Conservation (phyloP, 139 green algal genomes). For the Chlamydomonas sp. region DNA sequence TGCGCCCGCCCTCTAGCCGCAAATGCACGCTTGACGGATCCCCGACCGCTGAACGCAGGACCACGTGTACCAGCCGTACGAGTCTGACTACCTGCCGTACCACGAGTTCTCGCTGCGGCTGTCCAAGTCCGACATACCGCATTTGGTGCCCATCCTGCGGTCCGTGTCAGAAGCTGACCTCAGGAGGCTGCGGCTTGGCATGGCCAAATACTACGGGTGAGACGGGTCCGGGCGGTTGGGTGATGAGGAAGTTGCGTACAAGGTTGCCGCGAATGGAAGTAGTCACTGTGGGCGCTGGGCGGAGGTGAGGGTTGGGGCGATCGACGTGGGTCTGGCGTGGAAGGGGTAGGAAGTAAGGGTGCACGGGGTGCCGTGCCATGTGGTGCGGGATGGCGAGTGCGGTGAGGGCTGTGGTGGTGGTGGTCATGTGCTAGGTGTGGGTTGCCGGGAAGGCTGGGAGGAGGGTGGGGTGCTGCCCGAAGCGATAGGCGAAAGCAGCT, state of each 20-base stretch:
- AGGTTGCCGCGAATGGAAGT: too few species aligned
- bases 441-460: too few species aligned
- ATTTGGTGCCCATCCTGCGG: conserved; percentile 41
- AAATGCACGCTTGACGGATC: not conserved
- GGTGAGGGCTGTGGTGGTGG: too few species aligned
- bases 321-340: too few species aligned
- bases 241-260: not conserved
- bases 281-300: not conserved
- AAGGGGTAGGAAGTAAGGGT: too few species aligned
- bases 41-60: conserved; percentile 25
- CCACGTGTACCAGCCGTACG: conserved; percentile 53
- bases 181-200: conserved; percentile 29
- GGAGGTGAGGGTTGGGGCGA: not conserved
- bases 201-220: conserved; percentile 47
- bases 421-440: too few species aligned
- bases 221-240: not conserved
- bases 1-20: not conserved
- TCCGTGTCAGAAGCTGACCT: conserved; percentile 28
- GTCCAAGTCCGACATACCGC: conserved; percentile 39
- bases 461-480: too few species aligned
- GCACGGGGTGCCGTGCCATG: too few species aligned
- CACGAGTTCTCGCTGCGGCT: conserved; percentile 57
- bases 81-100: conserved; percentile 62
- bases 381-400: too few species aligned
- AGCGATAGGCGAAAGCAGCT: too few species aligned